Conservation (phyloP, 495 filamentous ascomycete genomes). For the Lasiosphaeriaceae sp. region DNA sequence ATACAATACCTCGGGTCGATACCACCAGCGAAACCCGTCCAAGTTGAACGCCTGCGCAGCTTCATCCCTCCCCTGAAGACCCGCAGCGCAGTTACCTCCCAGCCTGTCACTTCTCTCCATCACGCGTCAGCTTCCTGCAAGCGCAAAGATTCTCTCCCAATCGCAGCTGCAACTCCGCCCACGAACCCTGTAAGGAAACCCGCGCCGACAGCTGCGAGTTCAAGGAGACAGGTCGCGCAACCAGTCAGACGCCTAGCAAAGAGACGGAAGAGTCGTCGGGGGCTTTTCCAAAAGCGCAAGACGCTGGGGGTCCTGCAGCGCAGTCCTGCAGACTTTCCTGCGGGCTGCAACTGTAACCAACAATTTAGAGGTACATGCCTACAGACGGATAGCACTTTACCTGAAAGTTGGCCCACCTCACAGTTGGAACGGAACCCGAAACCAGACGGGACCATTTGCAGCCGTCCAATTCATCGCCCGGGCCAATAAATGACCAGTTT, state of each 20-base stretch:
- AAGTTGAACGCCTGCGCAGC: too few species aligned
- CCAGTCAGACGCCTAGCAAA: slow-evolving; percentile 14
- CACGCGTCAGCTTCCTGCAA: background rate
- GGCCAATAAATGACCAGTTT: slow-evolving; percentile 26
- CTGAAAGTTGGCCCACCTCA: background rate
- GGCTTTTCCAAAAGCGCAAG: background rate
- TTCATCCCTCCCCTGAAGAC: background rate
- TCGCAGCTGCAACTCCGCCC: background rate
- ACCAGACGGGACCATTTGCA: background rate
- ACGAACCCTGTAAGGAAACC: background rate
- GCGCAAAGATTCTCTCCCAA: background rate
- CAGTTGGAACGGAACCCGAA: background rate
- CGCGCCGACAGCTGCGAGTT: slow-evolving; percentile 7
- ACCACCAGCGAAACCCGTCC: too few species aligned
- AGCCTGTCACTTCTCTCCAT: background rate
- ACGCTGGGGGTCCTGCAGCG: background rate
- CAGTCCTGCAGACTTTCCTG: background rate
- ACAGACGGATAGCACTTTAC: background rate
- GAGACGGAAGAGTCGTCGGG: background rate
- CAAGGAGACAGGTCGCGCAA: slow-evolving; percentile 6
- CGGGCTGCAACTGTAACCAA: background rate
- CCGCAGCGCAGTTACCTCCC: background rate
- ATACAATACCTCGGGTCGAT: background rate
- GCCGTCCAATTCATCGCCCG: background rate
- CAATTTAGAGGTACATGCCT: background rate